Evolutionary conservation across 2,329 filamentous ascomycete genomes (phyloP), one percentile per base, ranked within the genome.

Genomic region (Sphaerostilbella broomeana): DNA sequence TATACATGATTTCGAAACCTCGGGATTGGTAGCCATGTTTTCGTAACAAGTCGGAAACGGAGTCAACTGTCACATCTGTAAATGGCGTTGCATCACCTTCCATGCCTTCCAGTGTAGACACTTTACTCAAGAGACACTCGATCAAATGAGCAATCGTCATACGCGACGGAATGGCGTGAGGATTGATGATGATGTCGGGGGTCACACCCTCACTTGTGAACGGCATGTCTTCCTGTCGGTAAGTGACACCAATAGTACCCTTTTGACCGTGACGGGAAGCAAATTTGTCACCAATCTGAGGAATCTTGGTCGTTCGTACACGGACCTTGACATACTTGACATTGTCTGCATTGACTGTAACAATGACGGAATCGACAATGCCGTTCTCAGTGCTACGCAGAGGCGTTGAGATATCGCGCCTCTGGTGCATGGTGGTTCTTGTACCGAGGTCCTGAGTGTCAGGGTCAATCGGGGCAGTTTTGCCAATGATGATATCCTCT

Each of bases 111-210:
- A 98, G 74, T 3, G 92, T 86, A 2, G 88, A 87, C 24, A 98
- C 92, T 63, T 98, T 98, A 61, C 87, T 94, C 41, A 98, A 77
- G 52, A 97, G 76, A 75, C 92, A 98, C 72, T 98, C 92, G 61
- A 98, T 94, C 77, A 98, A 89, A 74, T 98, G 92, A 54, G 92
- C 92, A 80, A 98, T 98, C 3, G 94, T 98, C 92, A 98, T 98
- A 78, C 92, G 92, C 40, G 92, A 98, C 0, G 92, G 92, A 76
- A 98, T 98, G 59, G 92, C 94, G 74, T 98, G 92, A 1, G 92
- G 92, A 64, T 98, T 98, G 73, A 98, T 97, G 64, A 98, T 95
- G 47, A 98, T 75, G 64, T 98, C 94, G 0, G 94, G 92, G 0
- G 84, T 84, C 38, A 98, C 77, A 54, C 94, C 92, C 60, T 97